Conservation (phyloP, 345 rosid species). For the Triadica sebifera region DNA sequence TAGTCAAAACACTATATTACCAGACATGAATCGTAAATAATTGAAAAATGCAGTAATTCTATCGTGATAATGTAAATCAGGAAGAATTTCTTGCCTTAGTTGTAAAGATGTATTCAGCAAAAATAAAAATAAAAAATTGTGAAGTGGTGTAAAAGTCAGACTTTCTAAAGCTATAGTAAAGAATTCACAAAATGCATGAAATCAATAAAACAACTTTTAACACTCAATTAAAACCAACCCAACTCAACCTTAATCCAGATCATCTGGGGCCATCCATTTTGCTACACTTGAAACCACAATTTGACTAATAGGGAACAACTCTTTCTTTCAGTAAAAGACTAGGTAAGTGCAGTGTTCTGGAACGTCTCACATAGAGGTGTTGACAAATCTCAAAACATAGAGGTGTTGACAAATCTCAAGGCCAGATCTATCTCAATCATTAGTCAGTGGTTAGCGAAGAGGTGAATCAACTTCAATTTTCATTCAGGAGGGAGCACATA, state of each 20-base stretch:
- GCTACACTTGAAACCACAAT: background rate
- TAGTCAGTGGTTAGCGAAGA: too few species aligned
- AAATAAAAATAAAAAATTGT: too few species aligned
- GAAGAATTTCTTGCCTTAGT: background rate
- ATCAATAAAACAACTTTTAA: background rate
- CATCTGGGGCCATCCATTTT: background rate
- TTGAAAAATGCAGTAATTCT: background rate
- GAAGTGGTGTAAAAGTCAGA: background rate
- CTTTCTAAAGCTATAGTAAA: background rate
- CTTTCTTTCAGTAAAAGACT: too few species aligned
- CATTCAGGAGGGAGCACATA: too few species aligned
- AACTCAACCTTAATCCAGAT: background rate
- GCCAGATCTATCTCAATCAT: too few species aligned
- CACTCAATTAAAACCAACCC: background rate
- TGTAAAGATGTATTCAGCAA: slow-evolving; percentile 1
- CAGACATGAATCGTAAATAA: background rate
- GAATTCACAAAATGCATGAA: background rate
- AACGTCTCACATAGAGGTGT: too few species aligned
- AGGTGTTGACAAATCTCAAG: too few species aligned
- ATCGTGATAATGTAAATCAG: background rate
- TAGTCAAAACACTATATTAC: background rate
- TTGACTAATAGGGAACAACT: too few species aligned
- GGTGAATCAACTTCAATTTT: too few species aligned
- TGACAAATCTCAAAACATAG: too few species aligned
- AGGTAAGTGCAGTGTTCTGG: too few species aligned